Evolutionary conservation across 23 red algal species (phyloP).

Genomic region (Pyropia haitanensis): DNA sequence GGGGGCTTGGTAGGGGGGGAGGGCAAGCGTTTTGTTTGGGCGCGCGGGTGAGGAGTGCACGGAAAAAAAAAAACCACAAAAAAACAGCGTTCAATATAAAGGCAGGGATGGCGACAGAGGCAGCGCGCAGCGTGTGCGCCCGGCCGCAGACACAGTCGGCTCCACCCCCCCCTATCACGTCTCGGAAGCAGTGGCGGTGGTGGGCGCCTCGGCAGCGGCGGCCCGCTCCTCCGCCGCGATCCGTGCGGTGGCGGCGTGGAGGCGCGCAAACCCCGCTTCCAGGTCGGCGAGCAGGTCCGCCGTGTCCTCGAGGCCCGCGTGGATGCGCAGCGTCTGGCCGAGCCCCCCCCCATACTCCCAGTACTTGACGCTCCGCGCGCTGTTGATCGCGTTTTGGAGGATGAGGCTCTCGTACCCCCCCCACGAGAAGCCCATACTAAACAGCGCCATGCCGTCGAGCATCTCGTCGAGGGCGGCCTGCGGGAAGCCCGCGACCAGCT

Average conservation of each 20-base stretch:
- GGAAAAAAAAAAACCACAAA: too few species aligned
- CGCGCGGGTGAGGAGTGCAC: too few species aligned
- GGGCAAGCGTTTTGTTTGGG: too few species aligned
- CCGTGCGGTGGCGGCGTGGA: slow-evolving; percentile 19
- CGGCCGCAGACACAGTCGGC: too few species aligned
- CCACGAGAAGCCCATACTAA: slow-evolving; percentile 85
- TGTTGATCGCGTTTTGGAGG: slow-evolving; percentile 74
- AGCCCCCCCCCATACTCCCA: slow-evolving; percentile 74
- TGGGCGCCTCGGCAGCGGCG: not conserved
- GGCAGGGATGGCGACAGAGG: too few species aligned
- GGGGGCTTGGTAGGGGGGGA: too few species aligned
- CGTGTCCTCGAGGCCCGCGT: slow-evolving; percentile 76
- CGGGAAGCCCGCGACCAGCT: slow-evolving; percentile 61
- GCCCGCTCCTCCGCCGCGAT: not conserved
- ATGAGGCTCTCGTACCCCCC: slow-evolving; percentile 91
- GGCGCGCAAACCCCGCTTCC: slow-evolving; percentile 55
- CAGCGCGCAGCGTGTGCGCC: too few species aligned
- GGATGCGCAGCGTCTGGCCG: slow-evolving; percentile 74
- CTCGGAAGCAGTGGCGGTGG: too few species aligned
- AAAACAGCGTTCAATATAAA: too few species aligned
- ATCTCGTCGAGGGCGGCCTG: slow-evolving; percentile 69
- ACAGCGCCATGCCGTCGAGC: slow-evolving; percentile 72
- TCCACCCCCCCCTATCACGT: too few species aligned
- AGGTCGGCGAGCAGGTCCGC: slow-evolving; percentile 77
- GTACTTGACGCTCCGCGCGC: slow-evolving; percentile 45